These are phyloP conservation scores for Hortiboletus flavorubellus DNA, from an alignment of 768 basidiomycete species.

Conservation along the genomic window DNA sequence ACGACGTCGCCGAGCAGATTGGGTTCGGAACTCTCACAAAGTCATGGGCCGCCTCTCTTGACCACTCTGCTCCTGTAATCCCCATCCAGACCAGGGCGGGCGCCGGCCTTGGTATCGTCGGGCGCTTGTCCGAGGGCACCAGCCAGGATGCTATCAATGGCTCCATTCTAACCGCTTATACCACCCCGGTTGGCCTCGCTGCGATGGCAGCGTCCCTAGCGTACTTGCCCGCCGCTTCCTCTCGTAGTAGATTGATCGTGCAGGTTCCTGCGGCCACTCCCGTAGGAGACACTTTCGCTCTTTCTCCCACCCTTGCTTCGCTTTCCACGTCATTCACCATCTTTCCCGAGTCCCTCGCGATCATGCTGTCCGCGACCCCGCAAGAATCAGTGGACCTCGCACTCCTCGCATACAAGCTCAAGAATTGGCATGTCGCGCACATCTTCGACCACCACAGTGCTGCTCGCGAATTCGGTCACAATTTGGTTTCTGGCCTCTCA, in stretches of 20 bases:
- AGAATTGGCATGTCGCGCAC: conserved; percentile 72
- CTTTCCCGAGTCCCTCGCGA: conserved; percentile 61
- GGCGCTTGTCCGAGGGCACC: conserved; percentile 76
- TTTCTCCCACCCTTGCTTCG: conserved; percentile 75
- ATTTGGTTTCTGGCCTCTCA: conserved; percentile 38
- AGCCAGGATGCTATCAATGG: conserved; percentile 61
- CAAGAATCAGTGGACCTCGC: conserved; percentile 81
- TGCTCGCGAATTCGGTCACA: conserved; percentile 70
- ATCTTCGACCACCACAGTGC: conserved; percentile 86
- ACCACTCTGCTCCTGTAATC: conserved; percentile 52
- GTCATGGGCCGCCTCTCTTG: conserved; percentile 49
- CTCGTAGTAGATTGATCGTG: conserved; percentile 68
- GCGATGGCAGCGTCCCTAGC: conserved; percentile 78
- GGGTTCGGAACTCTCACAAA: conserved; percentile 76
- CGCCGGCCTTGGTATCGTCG: conserved; percentile 76
- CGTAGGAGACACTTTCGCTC: conserved; percentile 58
- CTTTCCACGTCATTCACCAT: conserved; percentile 57
- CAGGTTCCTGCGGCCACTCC: conserved; percentile 78
- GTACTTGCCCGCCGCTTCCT: conserved; percentile 61
- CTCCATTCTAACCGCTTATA: conserved; percentile 71
- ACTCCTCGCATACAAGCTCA: conserved; percentile 67
- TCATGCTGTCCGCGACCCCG: conserved; percentile 81
- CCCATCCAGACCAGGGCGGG: conserved; percentile 80
- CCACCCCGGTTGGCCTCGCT: conserved; percentile 79
- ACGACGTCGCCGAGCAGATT: conserved; percentile 80